Evolutionary conservation across 1,139 yeast species (phyloP), one percentile per base, ranked within the genome.

Genomic region (Candida mesenterica): DNA sequence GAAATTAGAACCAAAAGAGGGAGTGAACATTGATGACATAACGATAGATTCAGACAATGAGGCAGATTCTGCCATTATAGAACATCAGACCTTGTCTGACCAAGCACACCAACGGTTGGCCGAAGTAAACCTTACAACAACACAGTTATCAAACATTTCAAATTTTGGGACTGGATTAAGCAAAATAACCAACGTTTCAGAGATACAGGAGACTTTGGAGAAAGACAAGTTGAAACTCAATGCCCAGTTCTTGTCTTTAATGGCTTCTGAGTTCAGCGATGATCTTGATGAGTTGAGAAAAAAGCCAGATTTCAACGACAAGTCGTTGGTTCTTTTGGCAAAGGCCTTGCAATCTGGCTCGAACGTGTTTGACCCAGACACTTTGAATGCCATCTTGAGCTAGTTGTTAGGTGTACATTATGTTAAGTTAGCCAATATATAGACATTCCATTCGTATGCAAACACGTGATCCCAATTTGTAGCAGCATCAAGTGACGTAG

Each of bases 261-360:
- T 82, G 77, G 77, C 85, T 35, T 61, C 62, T 23, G 74, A 68
- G 32, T 82, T 79, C 50, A 77, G 78, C 37, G 78, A 77, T 42
- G 90, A 82, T 49, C 65, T 83, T 35, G 82, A 80, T 53, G 69
- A 67, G 42, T 61, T 82, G 44, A 74, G 89, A 57, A 68, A 70
- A 44, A 79, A 80, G 28, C 82, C 83, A 6, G 89, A 82, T 53
- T 82, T 82, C 49, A 62, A 63, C 12, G 72, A 67, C 31, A 75
- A 72, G 46, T 79, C 87, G 14, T 65, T 83, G 43, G 75, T 76
- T 15, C 55, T 79, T 33, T 61, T 83, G 46, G 89, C 88, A 3
- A 78, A 77, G 48, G 70, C 82, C 3, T 65, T 83, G 41, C 84
- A 80, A 51, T 77, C 79, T 34, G 85, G 87, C 10, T 68, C 77